Evolutionary conservation across 2,329 filamentous ascomycete genomes (phyloP), one percentile per base, ranked within the genome.

Genomic region (Fusarium drepaniforme): DNA sequence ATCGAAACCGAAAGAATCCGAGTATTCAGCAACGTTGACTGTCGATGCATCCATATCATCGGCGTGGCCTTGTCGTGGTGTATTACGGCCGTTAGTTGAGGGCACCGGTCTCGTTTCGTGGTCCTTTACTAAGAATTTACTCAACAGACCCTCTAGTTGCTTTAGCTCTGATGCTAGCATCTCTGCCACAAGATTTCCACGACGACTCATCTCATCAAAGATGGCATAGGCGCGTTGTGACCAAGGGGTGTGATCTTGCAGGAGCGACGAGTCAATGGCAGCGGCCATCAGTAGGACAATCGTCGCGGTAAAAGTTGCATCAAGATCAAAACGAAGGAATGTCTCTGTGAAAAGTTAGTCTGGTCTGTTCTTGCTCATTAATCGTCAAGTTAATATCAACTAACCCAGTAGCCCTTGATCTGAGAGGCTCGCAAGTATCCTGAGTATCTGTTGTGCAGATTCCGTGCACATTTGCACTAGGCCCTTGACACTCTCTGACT

Each of bases 151-250:
- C 25, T 75, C 73, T 2, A 74, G 38, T 5, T 74, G 67, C 12
- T 71, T 75, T 8, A 75, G 28, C 28, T 74, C 73, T 12, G 61
- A 62, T 1, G 63, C 64, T 11, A 84, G 82, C 64, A 85, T 84
- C 5, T 78, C 80, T 0, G 87, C 87, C 8, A 88, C 83, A 0
- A 82, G 78, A 51, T 87, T 88, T 1, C 87, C 86, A 15, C 82
- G 82, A 2, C 80, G 79, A 33, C 82, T 81, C 80, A 89, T 88
- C 15, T 86, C 86, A 42, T 88, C 85, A 11, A 88, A 80, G 12
- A 88, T 82, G 3, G 72, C 64, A 61, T 86, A 84, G 2, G 85
- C 82, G 44, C 83, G 84, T 4, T 85, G 80, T 1, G 85, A 72
- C 83, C 84, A 87, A 1, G 74, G 64, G 0, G 75, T 69, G 18